phyloP scores from a whole-genome alignment of 164 flowering plant species.

The Berberis vulgaris region DNA sequence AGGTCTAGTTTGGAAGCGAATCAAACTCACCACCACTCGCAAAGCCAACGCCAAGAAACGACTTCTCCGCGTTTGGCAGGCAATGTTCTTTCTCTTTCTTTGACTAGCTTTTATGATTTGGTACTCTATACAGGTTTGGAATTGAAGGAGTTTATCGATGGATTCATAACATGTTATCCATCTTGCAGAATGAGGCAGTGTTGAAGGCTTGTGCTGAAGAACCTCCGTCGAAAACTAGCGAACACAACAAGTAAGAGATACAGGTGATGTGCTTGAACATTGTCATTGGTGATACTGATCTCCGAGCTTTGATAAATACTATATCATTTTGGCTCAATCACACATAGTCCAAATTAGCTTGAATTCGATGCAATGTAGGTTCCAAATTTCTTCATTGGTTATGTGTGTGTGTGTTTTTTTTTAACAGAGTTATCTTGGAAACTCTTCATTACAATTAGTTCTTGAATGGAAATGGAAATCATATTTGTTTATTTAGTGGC shows the following conservation, averaged over 20 bases:
- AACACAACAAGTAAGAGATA: not conserved
- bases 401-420: too few species aligned
- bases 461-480: too few species aligned
- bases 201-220: slow-evolving; percentile 33
- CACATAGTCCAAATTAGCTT: not conserved
- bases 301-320: slow-evolving; percentile 1
- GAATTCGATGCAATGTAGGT: not conserved
- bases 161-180: not conserved
- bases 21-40: slow-evolving; percentile 52
- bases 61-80: slow-evolving; percentile 72
- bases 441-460: too few species aligned
- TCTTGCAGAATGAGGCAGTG: slow-evolving; percentile 31
- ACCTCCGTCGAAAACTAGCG: slow-evolving; percentile 18
- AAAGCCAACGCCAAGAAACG: slow-evolving; percentile 66
- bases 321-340: not conserved
- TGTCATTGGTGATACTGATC: not conserved
- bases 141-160: not conserved
- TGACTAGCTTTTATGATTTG: slow-evolving; percentile 1
- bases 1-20: slow-evolving; percentile 56
- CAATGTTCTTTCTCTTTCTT: slow-evolving; percentile 4
- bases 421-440: too few species aligned
- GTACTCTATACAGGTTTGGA: not conserved
- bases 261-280: not conserved
- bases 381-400: not conserved
- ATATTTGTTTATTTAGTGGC: too few species aligned